Conservation (phyloP, 1,284 basidiomycete genomes). For the Kwoniella shivajii region DNA sequence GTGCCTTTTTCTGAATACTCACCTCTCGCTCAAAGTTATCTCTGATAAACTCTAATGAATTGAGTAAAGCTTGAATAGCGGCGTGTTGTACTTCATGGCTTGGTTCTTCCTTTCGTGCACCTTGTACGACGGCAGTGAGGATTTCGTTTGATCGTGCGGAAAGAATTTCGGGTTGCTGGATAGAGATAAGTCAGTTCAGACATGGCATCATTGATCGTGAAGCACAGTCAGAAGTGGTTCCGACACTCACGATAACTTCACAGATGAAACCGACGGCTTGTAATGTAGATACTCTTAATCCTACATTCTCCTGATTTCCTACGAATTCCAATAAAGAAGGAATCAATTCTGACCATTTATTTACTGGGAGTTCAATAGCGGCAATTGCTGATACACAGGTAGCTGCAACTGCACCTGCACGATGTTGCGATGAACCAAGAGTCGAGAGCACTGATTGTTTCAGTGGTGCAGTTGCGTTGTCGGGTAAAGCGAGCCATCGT, state of each 20-base stretch:
- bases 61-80: slow-evolving; percentile 88
- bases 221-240: not conserved
- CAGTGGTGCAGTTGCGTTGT: slow-evolving; percentile 73
- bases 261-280: slow-evolving; percentile 97
- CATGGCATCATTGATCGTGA: not conserved
- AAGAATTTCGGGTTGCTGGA: slow-evolving; percentile 92
- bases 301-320: slow-evolving; percentile 72
- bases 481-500: slow-evolving; percentile 78
- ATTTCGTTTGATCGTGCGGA: slow-evolving; percentile 93
- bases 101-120: slow-evolving; percentile 93
- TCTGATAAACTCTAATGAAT: slow-evolving; percentile 95
- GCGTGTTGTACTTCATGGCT: slow-evolving; percentile 93
- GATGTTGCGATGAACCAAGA: slow-evolving; percentile 71
- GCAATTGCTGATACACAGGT: slow-evolving; percentile 95
- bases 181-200: slow-evolving; percentile 2
- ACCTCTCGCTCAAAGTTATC: slow-evolving; percentile 98
- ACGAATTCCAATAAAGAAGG: slow-evolving; percentile 84
- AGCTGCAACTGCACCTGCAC: slow-evolving; percentile 83
- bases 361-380: slow-evolving; percentile 83
- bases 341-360: slow-evolving; percentile 89
- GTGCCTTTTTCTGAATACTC: no score
- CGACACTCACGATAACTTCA: slow-evolving; percentile 80
- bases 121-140: slow-evolving; percentile 96
- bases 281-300: slow-evolving; percentile 83
- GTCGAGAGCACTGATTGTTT: slow-evolving; percentile 85